These are phyloP conservation scores for Fusarium keratoplasticum DNA, from an alignment of 2,329 filamentous ascomycete genomes.

Conservation along the genomic window DNA sequence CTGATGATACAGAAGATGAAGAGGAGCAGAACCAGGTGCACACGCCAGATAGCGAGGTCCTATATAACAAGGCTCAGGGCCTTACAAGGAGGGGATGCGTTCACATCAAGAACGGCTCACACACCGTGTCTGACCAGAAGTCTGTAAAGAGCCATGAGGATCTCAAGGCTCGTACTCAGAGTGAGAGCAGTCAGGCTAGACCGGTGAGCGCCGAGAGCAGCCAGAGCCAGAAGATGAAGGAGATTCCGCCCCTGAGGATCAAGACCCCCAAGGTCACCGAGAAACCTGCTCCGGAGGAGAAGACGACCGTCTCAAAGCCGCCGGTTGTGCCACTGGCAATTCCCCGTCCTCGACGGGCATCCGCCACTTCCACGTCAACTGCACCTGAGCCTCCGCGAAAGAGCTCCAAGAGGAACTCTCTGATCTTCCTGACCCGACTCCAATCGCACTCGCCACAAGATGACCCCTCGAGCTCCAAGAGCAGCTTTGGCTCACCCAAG, in stretches of 20 bases:
- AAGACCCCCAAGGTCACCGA: not conserved
- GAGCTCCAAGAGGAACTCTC: conserved; percentile 41
- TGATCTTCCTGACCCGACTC: conserved; percentile 23
- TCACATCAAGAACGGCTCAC: conserved; percentile 32
- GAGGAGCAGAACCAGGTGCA: conserved; percentile 7
- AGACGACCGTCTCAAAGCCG: conserved; percentile 19
- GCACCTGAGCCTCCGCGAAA: conserved; percentile 34
- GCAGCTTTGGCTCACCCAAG: not conserved
- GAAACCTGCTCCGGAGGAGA: conserved; percentile 14
- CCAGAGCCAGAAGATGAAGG: conserved; percentile 21
- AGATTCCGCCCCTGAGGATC: not conserved
- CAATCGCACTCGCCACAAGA: conserved; percentile 22
- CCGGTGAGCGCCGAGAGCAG: not conserved
- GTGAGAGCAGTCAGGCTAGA: not conserved
- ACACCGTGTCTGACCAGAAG: not conserved
- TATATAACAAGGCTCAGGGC: conserved; percentile 36
- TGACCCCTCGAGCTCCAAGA: conserved; percentile 25
- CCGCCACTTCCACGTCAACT: conserved; percentile 18
- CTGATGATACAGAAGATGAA: conserved; percentile 38
- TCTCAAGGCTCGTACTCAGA: not conserved
- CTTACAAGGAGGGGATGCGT: conserved; percentile 37
- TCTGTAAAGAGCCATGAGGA: not conserved
- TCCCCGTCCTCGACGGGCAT: conserved; percentile 22
- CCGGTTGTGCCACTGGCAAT: conserved; percentile 14
- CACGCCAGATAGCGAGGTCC: conserved; percentile 23